Base-by-base conservation (phyloP, 2,329 filamentous ascomycete species). In the Stromatinia cepivora region DNA sequence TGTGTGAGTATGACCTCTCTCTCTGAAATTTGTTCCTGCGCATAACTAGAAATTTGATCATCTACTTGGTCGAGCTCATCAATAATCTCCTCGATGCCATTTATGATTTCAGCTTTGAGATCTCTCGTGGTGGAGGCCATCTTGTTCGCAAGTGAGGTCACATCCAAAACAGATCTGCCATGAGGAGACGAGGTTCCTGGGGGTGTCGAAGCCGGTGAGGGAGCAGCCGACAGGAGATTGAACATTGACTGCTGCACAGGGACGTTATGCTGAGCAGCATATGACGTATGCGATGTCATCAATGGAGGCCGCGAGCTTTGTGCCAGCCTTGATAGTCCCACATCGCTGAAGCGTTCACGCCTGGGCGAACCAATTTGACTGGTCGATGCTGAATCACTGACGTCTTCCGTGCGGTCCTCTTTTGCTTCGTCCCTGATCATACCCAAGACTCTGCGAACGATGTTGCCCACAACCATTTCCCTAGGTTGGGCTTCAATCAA, bases 51-150 rank as follows among this genome's bases (percentile, higher is more conserved):
- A 75, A 99, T 96, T 80, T 97, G 93, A 77, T 97, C 93, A 78
- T 97, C 95, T 10, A 93, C 93, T 78, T 94, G 91, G 73, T 91
- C 90, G 69, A 99, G 89, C 81, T 99, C 95, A 77, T 99, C 95
- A 79, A 97, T 92, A 71, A 99, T 93, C 79, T 99, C 95, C 76
- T 93, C 90, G 76, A 99, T 97, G 54, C 94, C 95, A 75, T 95
- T 92, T 73, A 97, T 90, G 36, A 98, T 91, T 80, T 98, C 95
- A 20, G 92, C 92, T 71, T 93, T 91, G 70, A 98, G 84, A 72
- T 96, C 91, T 71, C 91, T 86, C 4, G 77, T 75, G n/a, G 74
- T 73, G 17, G 69, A 74, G 46, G 71, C 70, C 65, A 77, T 77
- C 59, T 72, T 74, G n/a, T 74, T 73, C 20, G 77, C 71, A 31